Evolutionary conservation across 352 stramenopile species (phyloP).

Genomic region (Plasmopara halstedii): DNA sequence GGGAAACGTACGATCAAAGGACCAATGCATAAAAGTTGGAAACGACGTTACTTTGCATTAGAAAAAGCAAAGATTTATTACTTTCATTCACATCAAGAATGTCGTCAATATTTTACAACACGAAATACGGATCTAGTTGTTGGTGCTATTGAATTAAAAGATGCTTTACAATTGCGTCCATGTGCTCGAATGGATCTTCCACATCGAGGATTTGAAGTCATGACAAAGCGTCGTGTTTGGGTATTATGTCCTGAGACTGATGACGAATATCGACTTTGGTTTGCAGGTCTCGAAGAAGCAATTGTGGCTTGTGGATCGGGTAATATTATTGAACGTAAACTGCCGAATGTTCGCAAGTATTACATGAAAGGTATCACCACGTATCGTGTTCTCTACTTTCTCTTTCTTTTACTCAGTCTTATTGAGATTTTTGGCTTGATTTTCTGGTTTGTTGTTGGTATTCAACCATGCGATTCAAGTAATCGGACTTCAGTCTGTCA

Average conservation of each 20-base stretch:
- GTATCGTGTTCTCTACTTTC: slow-evolving; percentile 73
- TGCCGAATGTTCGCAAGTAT: slow-evolving; percentile 85
- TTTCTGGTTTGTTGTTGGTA: slow-evolving; percentile 75
- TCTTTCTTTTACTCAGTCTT: slow-evolving; percentile 64
- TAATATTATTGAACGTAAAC: slow-evolving; percentile 82
- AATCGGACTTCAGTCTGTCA: slow-evolving; percentile 41
- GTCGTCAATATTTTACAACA: slow-evolving; percentile 81
- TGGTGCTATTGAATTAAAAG: slow-evolving; percentile 74
- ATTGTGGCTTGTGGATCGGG: slow-evolving; percentile 67
- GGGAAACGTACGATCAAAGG: slow-evolving; percentile 82
- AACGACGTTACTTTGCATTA: slow-evolving; percentile 78
- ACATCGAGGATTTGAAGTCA: slow-evolving; percentile 70
- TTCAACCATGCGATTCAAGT: slow-evolving; percentile 63
- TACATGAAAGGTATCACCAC: slow-evolving; percentile 80
- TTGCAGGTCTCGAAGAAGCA: slow-evolving; percentile 63
- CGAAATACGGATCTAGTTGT: slow-evolving; percentile 77
- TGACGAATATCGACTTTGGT: slow-evolving; percentile 82
- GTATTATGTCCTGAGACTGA: slow-evolving; percentile 80
- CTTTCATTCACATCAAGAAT: slow-evolving; percentile 81
- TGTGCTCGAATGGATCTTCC: slow-evolving; percentile 74
- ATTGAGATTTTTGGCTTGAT: slow-evolving; percentile 64
- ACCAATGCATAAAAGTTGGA: slow-evolving; percentile 83
- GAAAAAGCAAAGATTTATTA: slow-evolving; percentile 88
- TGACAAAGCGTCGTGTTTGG: slow-evolving; percentile 79
- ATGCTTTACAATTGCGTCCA: slow-evolving; percentile 73